phyloP scores from a whole-genome alignment of 2,329 filamentous ascomycete genomes.

The Pseudodiploospora longispora region DNA sequence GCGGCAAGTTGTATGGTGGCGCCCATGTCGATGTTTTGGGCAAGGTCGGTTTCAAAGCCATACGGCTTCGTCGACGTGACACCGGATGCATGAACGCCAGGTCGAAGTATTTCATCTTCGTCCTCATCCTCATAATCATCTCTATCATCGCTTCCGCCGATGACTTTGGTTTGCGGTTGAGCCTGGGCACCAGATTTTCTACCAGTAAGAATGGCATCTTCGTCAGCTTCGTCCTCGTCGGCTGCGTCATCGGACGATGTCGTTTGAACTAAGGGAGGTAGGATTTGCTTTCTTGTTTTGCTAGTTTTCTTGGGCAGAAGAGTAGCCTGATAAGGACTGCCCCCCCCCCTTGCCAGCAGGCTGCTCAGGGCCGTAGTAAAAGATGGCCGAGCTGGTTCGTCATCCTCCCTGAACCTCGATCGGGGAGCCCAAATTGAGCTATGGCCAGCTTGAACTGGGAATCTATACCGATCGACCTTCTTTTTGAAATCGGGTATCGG shows the following conservation, averaged over 20 bases:
- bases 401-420: conserved; percentile 13
- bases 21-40: too few species aligned
- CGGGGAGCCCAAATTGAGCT: conserved; percentile 27
- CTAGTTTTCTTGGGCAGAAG: not conserved
- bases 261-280: not conserved
- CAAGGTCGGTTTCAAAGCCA: too few species aligned
- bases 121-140: conserved; percentile 12
- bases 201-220: conserved; percentile 15
- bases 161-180: not conserved
- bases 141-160: conserved; percentile 3
- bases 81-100: too few species aligned
- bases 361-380: conserved; percentile 4
- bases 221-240: conserved; percentile 17
- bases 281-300: not conserved
- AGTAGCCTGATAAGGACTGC: not conserved
- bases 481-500: not conserved
- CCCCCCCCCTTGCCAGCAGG: conserved; percentile 1
- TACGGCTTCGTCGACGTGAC: too few species aligned
- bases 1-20: too few species aligned
- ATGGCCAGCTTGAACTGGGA: conserved; percentile 20
- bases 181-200: not conserved
- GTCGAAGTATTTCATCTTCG: conserved; percentile 15
- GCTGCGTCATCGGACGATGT: not conserved
- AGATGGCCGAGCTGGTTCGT: conserved; percentile 4
- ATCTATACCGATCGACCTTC: conserved; percentile 21